Evolutionary conservation across 805 yeast species (phyloP), one percentile per base, ranked within the genome.

Genomic region (Candida hungchunana): DNA sequence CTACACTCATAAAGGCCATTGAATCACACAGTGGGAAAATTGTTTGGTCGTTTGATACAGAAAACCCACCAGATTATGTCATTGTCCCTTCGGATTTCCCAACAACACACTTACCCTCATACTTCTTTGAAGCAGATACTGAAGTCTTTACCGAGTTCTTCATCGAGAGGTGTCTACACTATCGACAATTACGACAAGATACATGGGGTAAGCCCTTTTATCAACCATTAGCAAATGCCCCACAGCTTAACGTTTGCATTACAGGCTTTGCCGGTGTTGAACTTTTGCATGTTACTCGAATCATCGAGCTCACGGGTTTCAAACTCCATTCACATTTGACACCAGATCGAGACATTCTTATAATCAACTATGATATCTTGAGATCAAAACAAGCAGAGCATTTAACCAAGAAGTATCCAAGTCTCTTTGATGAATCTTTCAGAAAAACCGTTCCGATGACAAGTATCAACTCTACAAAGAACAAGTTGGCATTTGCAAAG

Each of bases 241-340:
- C 40, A 8, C 15, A 31, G 12, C 17, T 39, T 10, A 28, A 37
- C 24, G 37, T 58, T 34, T 68, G 82, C 42, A 66, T 82, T 3
- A 73, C 86, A 4, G 95, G 95, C 4, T 86, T 81, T 55, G 69
- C 77, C 15, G 95, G 94, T 0, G 77, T 83, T 18, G 94, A 86
- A 56, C 60, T 77, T 13, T 60, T 83, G 27, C 95, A 86, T 58
- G 53, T 82, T 10, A 75, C 73, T 7, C 82, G 82, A 51, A 65
- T 90, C 29, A 65, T 86, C 7, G 50, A 36, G 13, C 42, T 62
- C 14, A 48, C 82, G 17, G 78, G 81, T 18, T 74, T 80, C 34
- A 62, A 64, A 26, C 66, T 69, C 36, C 60, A 67, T 31, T 74
- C 69, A 0, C 62, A 70, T 3, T 62, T 85, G 36, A 69, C 71